Percentiles rank a stretch among this genome's conserved stretches.
phyloP scores from a whole-genome alignment of 352 stramenopile species.

The Pythium myriotylum region DNA sequence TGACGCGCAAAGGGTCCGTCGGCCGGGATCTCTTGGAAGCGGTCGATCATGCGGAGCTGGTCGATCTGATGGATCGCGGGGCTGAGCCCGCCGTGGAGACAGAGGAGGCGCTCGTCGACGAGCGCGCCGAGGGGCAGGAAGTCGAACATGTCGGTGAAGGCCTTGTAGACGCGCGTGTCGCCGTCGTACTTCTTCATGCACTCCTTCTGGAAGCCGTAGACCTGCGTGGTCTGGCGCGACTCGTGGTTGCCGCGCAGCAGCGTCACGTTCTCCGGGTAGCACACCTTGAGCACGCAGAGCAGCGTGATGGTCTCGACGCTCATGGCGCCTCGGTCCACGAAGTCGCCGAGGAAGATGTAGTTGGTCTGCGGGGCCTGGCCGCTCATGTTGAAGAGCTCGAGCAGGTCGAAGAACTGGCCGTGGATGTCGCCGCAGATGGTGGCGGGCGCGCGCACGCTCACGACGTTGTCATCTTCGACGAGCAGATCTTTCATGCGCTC shows the following conservation, averaged over 20 bases:
- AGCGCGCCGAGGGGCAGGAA: constrained; percentile 87
- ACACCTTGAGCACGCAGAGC: constrained; percentile 86
- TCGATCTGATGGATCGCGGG: constrained; percentile 89
- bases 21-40: constrained; percentile 86
- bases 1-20: constrained; percentile 81
- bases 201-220: constrained; percentile 77
- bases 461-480: constrained; percentile 82
- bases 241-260: constrained; percentile 76
- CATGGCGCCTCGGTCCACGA: constrained; percentile 90
- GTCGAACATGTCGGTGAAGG: constrained; percentile 91
- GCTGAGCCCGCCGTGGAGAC: constrained; percentile 88
- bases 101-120: constrained; percentile 89
- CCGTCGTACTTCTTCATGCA: constrained; percentile 70
- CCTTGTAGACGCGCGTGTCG: constrained; percentile 91
- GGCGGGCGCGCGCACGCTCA: constrained; percentile 80
- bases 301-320: constrained; percentile 86
- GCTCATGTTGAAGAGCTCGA: constrained; percentile 90
- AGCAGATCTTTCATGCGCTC: constrained; percentile 90
- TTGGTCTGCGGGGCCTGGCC: constrained; percentile 86
- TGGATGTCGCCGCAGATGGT: constrained; percentile 91
- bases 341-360: constrained; percentile 92
- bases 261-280: constrained; percentile 87
- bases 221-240: constrained; percentile 59
- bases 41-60: constrained; percentile 81
- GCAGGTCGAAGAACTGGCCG: constrained; percentile 89